These are phyloP conservation scores for Xylaria sp. DNA, from an alignment of 2,329 filamentous ascomycete genomes.

Conservation along the genomic window DNA sequence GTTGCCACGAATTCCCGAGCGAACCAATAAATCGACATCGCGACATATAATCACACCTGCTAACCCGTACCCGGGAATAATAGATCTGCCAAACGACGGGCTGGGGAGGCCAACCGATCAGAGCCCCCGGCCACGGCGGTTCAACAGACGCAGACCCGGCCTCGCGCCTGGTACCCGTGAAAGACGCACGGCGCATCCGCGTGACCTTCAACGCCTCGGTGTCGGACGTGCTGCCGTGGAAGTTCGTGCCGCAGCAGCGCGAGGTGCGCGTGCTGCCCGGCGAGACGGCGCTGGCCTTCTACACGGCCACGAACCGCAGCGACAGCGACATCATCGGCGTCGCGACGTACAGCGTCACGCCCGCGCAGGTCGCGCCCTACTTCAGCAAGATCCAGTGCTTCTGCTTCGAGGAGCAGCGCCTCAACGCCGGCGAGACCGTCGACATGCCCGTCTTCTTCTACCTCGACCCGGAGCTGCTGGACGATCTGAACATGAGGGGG, in stretches of 20 bases:
- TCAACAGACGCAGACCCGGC: slow-evolving; percentile 70
- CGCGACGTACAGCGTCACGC: slow-evolving; percentile 96
- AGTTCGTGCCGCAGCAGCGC: slow-evolving; percentile 95
- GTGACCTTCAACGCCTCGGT: slow-evolving; percentile 97
- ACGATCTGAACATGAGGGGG: slow-evolving; percentile 90
- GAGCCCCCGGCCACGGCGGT: slow-evolving; percentile 75
- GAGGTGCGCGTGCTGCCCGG: slow-evolving; percentile 95
- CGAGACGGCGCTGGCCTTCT: slow-evolving; percentile 96
- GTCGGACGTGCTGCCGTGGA: slow-evolving; percentile 96
- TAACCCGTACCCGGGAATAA: slow-evolving; percentile 22
- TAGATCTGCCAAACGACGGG: slow-evolving; percentile 87
- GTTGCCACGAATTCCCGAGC: background rate
- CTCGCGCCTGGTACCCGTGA: slow-evolving; percentile 82
- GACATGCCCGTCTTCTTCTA: slow-evolving; percentile 99
- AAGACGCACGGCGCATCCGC: slow-evolving; percentile 82
- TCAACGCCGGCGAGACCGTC: slow-evolving; percentile 95
- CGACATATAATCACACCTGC: background rate
- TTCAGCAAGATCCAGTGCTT: slow-evolving; percentile 99
- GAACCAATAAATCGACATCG: background rate
- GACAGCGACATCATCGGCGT: slow-evolving; percentile 96
- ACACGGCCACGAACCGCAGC: slow-evolving; percentile 93
- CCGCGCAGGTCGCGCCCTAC: slow-evolving; percentile 93
- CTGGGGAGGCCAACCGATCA: slow-evolving; percentile 93
- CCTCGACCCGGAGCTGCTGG: slow-evolving; percentile 93
- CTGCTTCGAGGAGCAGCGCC: slow-evolving; percentile 95